Percentiles rank a stretch among this genome's conserved stretches.
These are phyloP conservation scores for Scheffersomyces ergatensis DNA, from an alignment of 805 yeast species.

Conservation along the genomic window DNA sequence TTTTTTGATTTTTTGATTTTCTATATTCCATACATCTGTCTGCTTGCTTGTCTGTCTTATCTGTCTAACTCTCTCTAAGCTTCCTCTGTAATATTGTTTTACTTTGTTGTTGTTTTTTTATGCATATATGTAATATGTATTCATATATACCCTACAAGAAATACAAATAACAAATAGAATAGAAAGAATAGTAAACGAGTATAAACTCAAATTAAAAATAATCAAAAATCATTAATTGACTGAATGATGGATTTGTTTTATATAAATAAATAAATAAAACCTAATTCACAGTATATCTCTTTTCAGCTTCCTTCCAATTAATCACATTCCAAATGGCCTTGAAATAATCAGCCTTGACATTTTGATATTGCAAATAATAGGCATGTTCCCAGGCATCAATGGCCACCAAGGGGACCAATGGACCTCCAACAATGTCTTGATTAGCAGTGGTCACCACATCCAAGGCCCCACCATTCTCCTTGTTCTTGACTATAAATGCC, in stretches of 20 bases:
- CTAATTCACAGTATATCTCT: conserved; percentile 30
- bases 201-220: conserved; percentile 20
- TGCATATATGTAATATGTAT: too few species aligned
- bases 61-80: too few species aligned
- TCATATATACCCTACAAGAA: too few species aligned
- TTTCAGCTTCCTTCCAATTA: conserved; percentile 50
- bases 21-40: too few species aligned
- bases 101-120: too few species aligned
- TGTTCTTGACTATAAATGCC: conserved; percentile 50
- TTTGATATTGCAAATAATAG: conserved; percentile 51
- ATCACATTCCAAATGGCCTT: conserved; percentile 51
- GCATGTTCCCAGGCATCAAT: conserved; percentile 58
- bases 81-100: too few species aligned
- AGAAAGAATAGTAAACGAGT: too few species aligned
- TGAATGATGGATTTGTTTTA: conserved; percentile 16
- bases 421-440: conserved; percentile 47
- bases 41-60: too few species aligned
- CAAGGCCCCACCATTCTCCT: conserved; percentile 39
- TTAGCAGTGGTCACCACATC: conserved; percentile 46
- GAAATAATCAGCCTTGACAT: conserved; percentile 48
- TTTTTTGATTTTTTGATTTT: too few species aligned
- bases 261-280: not conserved
- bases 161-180: too few species aligned
- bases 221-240: conserved; percentile 23
- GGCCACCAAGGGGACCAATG: conserved; percentile 44